Conservation (phyloP, 768 basidiomycete genomes). For the Tulasnella calospora region DNA sequence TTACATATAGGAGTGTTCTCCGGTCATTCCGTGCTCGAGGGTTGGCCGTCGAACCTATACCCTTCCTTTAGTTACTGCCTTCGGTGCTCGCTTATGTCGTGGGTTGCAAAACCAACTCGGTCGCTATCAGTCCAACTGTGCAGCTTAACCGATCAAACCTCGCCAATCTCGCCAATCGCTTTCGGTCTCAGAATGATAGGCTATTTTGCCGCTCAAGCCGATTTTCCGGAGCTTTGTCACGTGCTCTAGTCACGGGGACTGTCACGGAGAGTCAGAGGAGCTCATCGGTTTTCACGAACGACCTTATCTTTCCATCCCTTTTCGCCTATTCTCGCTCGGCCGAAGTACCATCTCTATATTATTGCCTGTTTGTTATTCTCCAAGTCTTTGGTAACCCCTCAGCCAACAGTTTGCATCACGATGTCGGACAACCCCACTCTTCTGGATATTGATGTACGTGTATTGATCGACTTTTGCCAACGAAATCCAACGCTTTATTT, state of each 20-base stretch:
- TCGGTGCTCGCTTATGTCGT: neutral
- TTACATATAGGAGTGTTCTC: neutral
- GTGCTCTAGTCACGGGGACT: neutral
- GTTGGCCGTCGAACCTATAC: neutral
- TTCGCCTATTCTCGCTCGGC: neutral
- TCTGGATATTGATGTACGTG: neutral
- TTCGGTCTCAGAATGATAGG: neutral
- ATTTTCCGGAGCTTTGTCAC: neutral
- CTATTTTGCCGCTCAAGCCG: neutral
- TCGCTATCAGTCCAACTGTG: neutral
- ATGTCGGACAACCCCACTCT: neutral
- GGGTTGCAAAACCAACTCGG: neutral
- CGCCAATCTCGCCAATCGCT: neutral
- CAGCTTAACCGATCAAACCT: neutral
- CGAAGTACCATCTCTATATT: neutral
- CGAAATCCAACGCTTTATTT: neutral
- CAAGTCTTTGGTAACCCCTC: neutral
- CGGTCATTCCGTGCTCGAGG: neutral
- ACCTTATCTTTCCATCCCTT: neutral
- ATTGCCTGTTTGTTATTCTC: neutral
- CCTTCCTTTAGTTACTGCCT: neutral
- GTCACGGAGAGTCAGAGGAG: conserved; percentile 6
- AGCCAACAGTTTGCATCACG: neutral
- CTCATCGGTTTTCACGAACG: neutral
- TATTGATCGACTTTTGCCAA: neutral